Percentiles rank a stretch among this genome's conserved stretches.
Conservation (phyloP, 441 rosid genomes). For the Raphanus hybrid region DNA sequence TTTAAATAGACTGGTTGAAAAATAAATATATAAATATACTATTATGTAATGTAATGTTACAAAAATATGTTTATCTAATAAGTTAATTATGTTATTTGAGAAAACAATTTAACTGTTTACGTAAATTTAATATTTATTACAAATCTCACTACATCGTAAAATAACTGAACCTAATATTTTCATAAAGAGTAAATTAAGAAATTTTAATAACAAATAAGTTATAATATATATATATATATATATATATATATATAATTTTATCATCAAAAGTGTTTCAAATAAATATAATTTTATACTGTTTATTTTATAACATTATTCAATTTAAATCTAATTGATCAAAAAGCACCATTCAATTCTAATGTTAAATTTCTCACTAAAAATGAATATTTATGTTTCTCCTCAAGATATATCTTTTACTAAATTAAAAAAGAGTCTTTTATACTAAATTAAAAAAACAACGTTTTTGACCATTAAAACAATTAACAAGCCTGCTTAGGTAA, state of each 20-base stretch:
- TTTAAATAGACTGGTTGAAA: no score
- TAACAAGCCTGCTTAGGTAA: conserved; percentile 27
- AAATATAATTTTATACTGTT: background rate
- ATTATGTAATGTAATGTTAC: no score
- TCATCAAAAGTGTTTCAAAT: background rate
- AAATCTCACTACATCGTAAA: no score
- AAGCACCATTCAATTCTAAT: background rate
- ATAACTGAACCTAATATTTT: background rate
- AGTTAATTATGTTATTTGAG: background rate
- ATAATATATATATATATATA: background rate
- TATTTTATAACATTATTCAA: background rate
- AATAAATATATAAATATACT: no score
- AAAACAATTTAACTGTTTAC: background rate
- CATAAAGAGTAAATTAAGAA: background rate
- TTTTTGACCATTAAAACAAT: conserved; percentile 3
- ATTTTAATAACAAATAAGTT: background rate
- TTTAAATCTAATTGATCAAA: background rate
- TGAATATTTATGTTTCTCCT: background rate
- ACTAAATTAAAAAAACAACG: background rate
- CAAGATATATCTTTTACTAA: background rate
- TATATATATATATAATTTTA: no score
- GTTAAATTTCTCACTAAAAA: background rate
- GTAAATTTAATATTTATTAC: no score
- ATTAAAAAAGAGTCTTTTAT: no score
- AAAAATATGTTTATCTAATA: no score